Percentiles rank a stretch among this genome's conserved stretches.
Conservation (phyloP, 768 basidiomycete species). For the Crucibulum laeve region DNA sequence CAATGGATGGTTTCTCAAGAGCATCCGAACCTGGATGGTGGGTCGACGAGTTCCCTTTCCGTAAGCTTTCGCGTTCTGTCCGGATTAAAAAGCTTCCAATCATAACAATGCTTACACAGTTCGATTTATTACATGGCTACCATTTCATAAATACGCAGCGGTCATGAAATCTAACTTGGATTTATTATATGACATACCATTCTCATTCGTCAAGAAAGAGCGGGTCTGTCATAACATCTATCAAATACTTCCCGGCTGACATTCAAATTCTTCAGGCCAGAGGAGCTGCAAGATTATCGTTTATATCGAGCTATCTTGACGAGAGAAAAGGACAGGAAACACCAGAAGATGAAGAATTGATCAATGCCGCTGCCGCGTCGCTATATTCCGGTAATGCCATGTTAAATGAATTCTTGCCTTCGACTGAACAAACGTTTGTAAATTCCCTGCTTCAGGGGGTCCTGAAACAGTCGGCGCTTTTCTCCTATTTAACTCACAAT, state of each 20-base stretch:
- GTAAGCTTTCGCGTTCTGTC: constrained; percentile 13
- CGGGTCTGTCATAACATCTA: constrained; percentile 6
- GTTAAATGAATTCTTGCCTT: neutral
- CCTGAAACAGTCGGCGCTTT: neutral
- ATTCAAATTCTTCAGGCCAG: constrained; percentile 7
- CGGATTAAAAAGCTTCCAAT: neutral
- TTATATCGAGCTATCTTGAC: constrained; percentile 16
- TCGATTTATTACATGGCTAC: constrained; percentile 27
- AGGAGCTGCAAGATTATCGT: constrained; percentile 13
- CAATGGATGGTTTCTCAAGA: constrained; percentile 25
- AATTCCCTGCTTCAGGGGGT: neutral
- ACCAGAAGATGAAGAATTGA: constrained; percentile 18
- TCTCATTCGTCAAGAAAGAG: constrained; percentile 18
- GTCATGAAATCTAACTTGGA: constrained; percentile 19
- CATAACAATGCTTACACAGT: constrained; percentile 8
- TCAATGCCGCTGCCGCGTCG: constrained; percentile 24
- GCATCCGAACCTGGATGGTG: constrained; percentile 29
- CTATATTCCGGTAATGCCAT: constrained; percentile 17
- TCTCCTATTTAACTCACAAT: neutral
- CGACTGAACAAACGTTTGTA: neutral
- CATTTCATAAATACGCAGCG: constrained; percentile 20
- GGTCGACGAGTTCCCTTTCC: constrained; percentile 22
- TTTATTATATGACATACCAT: constrained; percentile 23
- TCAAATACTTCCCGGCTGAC: neutral
- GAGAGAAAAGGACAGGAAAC: constrained; percentile 12